These are phyloP conservation scores for Mikania micrantha DNA, from an alignment of 129 eudicot species.

Conservation along the genomic window DNA sequence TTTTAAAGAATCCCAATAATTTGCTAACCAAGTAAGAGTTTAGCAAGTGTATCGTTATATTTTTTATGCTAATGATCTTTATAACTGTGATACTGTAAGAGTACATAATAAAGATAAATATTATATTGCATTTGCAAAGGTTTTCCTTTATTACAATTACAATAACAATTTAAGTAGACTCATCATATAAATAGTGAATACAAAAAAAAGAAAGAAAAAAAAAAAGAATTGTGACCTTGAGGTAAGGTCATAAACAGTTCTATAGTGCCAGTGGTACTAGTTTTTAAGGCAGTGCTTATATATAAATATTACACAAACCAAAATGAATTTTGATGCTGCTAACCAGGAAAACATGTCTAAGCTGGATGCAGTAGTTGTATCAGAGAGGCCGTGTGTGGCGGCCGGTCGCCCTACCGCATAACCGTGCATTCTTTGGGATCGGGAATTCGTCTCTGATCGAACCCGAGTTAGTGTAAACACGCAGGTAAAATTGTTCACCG, in stretches of 20 bases:
- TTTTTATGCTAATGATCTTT: no score
- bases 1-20: no score
- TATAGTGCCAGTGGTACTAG: constrained; percentile 26
- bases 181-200: constrained; percentile 18
- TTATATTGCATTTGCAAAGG: constrained; percentile 6
- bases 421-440: constrained; percentile 79
- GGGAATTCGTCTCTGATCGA: constrained; percentile 87
- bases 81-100: background rate
- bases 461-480: constrained; percentile 65
- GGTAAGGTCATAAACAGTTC: constrained; percentile 58
- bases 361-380: no score
- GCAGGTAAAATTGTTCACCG: constrained; percentile 79
- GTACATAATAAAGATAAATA: background rate
- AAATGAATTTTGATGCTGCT: constrained; percentile 27
- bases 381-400: constrained; percentile 72
- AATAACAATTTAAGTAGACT: constrained; percentile 5
- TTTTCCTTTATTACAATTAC: constrained; percentile 26
- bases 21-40: no score
- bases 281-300: constrained; percentile 37
- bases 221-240: constrained; percentile 78
- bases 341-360: constrained; percentile 14
- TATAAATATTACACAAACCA: constrained; percentile 33
- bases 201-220: constrained; percentile 2
- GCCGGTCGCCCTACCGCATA: constrained; percentile 76
- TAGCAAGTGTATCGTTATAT: no score